phyloP scores from a whole-genome alignment of 2,329 filamentous ascomycete species.

The Escovopsis weberi region DNA sequence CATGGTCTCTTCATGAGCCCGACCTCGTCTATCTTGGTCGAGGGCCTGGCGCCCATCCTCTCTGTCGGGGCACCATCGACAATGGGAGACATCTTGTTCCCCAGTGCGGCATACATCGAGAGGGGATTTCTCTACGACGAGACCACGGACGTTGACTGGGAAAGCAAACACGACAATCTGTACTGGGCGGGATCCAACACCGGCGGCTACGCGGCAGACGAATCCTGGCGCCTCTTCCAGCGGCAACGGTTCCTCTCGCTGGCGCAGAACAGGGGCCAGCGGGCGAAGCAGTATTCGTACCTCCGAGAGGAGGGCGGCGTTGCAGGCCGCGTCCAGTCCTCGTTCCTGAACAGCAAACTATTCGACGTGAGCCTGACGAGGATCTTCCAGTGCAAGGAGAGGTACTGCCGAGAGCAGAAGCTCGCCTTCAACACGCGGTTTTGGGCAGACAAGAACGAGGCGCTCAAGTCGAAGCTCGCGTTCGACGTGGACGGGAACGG shows the following conservation, averaged over 20 bases:
- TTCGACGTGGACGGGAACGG: slow-evolving; percentile 44
- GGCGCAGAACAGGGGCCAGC: slow-evolving; percentile 17
- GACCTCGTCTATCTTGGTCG: slow-evolving; percentile 24
- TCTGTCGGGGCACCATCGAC: slow-evolving; percentile 29
- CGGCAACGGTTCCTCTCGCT: slow-evolving; percentile 31
- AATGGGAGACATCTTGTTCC: slow-evolving; percentile 37
- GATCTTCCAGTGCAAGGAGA: slow-evolving; percentile 28
- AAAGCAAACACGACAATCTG: slow-evolving; percentile 31
- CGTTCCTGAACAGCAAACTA: slow-evolving; percentile 22
- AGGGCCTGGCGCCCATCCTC: slow-evolving; percentile 30
- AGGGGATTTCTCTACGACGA: slow-evolving; percentile 26
- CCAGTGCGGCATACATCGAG: slow-evolving; percentile 34
- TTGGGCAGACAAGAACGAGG: slow-evolving; percentile 20
- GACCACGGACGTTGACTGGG: slow-evolving; percentile 29
- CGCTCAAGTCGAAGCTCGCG: slow-evolving; percentile 24
- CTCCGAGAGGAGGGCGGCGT: slow-evolving; percentile 12
- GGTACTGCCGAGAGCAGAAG: slow-evolving; percentile 21
- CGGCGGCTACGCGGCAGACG: slow-evolving; percentile 25
- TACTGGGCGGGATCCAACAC: slow-evolving; percentile 46
- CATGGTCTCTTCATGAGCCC: slow-evolving; percentile 33
- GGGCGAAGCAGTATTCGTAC: slow-evolving; percentile 15
- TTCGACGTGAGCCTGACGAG: slow-evolving; percentile 31
- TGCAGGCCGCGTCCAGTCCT: slow-evolving; percentile 9
- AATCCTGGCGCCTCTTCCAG: slow-evolving; percentile 28
- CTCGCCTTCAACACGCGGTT: slow-evolving; percentile 16